phyloP scores from a whole-genome alignment of 345 rosid species.

The Moricandia moricandioides region DNA sequence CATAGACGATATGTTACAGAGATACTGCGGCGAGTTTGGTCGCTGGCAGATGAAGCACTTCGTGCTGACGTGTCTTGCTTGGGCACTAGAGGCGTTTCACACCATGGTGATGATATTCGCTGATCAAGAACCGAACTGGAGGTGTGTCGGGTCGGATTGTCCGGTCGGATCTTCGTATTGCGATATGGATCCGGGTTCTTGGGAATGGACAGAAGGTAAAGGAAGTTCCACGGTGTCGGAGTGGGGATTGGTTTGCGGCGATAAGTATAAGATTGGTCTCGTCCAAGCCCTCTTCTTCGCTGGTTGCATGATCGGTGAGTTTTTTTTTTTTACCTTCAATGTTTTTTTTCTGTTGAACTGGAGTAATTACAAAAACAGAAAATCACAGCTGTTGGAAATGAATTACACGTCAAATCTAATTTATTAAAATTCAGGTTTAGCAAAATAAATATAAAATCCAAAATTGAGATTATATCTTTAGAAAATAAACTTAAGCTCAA shows the following conservation, averaged over 20 bases:
- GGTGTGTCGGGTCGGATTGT: constrained; percentile 49
- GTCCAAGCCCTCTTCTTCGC: constrained; percentile 84
- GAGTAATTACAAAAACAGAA: neutral
- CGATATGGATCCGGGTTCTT: constrained; percentile 55
- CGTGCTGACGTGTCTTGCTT: constrained; percentile 70
- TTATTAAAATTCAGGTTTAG: neutral
- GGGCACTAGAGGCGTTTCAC: constrained; percentile 93
- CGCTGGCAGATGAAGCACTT: constrained; percentile 86
- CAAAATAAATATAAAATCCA: neutral
- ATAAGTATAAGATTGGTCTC: constrained; percentile 76
- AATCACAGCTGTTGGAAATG: constrained; percentile 13
- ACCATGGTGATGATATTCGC: constrained; percentile 96
- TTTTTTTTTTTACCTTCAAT: neutral
- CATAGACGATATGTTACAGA: constrained; percentile 73
- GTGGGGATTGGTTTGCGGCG: constrained; percentile 79
- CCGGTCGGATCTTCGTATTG: constrained; percentile 42
- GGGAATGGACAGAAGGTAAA: constrained; percentile 65
- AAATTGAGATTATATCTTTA: neutral
- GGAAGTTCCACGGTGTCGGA: constrained; percentile 81
- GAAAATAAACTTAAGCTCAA: neutral
- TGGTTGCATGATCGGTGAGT: constrained; percentile 92
- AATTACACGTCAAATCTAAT: neutral
- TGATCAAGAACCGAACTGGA: constrained; percentile 67
- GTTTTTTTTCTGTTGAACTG: neutral
- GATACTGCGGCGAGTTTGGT: constrained; percentile 89